phyloP scores from a whole-genome alignment of 1,139 yeast species.

The Hyphopichia khmerensis region DNA sequence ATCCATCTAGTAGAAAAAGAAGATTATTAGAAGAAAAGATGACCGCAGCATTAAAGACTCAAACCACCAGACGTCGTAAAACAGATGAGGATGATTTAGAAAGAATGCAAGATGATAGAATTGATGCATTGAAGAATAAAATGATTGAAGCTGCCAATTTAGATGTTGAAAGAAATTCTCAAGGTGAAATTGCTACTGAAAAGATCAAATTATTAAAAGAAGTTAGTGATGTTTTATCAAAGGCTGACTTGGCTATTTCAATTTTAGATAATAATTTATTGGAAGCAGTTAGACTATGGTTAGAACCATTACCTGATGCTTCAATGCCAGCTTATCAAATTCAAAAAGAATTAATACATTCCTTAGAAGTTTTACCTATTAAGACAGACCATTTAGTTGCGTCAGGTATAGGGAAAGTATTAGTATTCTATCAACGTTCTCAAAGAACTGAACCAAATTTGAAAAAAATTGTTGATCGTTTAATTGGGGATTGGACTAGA shows the following conservation, averaged over 20 bases:
- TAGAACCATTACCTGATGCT: constrained; percentile 97
- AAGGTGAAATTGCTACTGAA: constrained; percentile 78
- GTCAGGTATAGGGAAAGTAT: constrained; percentile 89
- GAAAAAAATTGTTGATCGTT: constrained; percentile 83
- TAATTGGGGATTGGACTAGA: constrained; percentile 97
- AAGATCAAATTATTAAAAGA: constrained; percentile 79
- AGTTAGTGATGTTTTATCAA: constrained; percentile 72
- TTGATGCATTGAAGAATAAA: constrained; percentile 75
- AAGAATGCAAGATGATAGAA: constrained; percentile 90
- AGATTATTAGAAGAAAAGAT: constrained; percentile 78
- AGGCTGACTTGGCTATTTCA: constrained; percentile 86
- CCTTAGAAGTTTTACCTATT: constrained; percentile 78
- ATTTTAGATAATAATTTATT: constrained; percentile 90
- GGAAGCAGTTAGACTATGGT: constrained; percentile 94
- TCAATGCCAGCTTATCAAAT: constrained; percentile 96
- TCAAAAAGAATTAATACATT: constrained; percentile 79
- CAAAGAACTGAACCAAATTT: constrained; percentile 84
- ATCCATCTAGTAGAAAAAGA: constrained; percentile 57
- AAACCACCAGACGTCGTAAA: constrained; percentile 56
- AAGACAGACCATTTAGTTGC: constrained; percentile 95
- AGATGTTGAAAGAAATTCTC: constrained; percentile 82
- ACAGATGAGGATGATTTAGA: constrained; percentile 91
- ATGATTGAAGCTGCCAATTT: constrained; percentile 93
- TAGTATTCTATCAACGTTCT: constrained; percentile 90
- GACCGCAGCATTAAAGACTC: constrained; percentile 71